Percentiles rank a stretch among this genome's conserved stretches.
phyloP scores from a whole-genome alignment of 129 eudicot genomes.

The Chrysanthemum makinoi region DNA sequence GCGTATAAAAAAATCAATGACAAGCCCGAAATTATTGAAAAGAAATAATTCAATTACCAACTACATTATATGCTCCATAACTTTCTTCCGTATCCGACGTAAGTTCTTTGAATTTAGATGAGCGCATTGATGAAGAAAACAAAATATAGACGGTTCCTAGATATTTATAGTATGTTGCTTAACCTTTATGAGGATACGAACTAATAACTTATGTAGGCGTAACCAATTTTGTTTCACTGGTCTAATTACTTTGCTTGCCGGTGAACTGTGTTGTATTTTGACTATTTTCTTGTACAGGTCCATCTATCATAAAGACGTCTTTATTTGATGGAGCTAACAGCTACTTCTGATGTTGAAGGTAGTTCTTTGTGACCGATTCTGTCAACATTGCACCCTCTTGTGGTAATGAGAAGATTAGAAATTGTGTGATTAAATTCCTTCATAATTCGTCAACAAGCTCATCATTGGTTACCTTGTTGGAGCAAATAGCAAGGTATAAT shows the following conservation, averaged over 20 bases:
- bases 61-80: no score
- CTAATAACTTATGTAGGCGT: background rate
- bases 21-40: no score
- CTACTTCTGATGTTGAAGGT: slow-evolving; percentile 31
- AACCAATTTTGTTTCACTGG: background rate
- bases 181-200: background rate
- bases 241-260: background rate
- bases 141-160: no score
- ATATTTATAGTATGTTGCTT: background rate
- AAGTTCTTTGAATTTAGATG: no score
- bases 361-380: slow-evolving; percentile 4
- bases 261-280: slow-evolving; percentile 6
- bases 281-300: slow-evolving; percentile 16
- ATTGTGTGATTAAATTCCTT: slow-evolving; percentile 41
- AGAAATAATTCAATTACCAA: no score
- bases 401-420: slow-evolving; percentile 45
- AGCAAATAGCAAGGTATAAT: no score
- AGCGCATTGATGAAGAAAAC: no score
- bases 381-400: slow-evolving; percentile 47
- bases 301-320: slow-evolving; percentile 29
- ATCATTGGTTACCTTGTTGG: background rate
- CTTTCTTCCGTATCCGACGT: no score
- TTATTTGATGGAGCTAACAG: slow-evolving; percentile 24
- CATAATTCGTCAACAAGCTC: slow-evolving; percentile 7
- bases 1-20: no score